A percentile compares a stretch with the other conserved stretches of the same genome.
Evolutionary conservation across 495 filamentous ascomycete species (phyloP).

Genomic region (Neohortaea acidophila): DNA sequence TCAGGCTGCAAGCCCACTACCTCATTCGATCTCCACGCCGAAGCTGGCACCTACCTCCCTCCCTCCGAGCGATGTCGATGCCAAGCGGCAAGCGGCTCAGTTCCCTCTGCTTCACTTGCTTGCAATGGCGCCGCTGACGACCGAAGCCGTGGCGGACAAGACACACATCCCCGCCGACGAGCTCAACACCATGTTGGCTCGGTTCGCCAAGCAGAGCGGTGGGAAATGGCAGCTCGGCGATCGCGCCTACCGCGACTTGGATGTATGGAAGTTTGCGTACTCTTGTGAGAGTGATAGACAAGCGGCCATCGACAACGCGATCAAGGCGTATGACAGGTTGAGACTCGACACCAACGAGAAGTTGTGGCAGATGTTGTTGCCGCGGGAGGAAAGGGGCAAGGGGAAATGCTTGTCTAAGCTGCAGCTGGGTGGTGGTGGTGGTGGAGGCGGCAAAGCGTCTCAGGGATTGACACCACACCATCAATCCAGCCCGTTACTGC

Average conservation of each 20-base stretch:
- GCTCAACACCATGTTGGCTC: slow-evolving; percentile 19
- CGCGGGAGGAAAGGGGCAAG: slow-evolving; percentile 59
- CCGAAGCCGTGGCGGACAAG: slow-evolving; percentile 10
- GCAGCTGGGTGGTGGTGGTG: slow-evolving; percentile 39
- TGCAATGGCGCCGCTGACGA: slow-evolving; percentile 19
- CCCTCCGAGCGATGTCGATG: slow-evolving; percentile 13
- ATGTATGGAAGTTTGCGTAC: slow-evolving; percentile 67
- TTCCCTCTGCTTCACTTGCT: slow-evolving; percentile 23
- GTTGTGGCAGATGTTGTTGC: slow-evolving; percentile 66
- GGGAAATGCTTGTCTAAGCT: slow-evolving; percentile 67
- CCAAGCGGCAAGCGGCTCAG: slow-evolving; percentile 19
- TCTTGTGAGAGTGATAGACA: slow-evolving; percentile 50
- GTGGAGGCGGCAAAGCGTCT: slow-evolving; percentile 25
- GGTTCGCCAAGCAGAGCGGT: slow-evolving; percentile 21
- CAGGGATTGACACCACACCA: slow-evolving; percentile 18
- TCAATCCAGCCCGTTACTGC: slow-evolving; percentile 38
- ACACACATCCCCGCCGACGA: slow-evolving; percentile 20
- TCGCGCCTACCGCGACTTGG: slow-evolving; percentile 63
- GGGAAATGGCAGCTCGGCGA: slow-evolving; percentile 32
- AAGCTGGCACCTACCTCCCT: slow-evolving; percentile 18
- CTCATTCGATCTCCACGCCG: too few species aligned
- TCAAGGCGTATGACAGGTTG: slow-evolving; percentile 64
- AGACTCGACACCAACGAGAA: slow-evolving; percentile 56
- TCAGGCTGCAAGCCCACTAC: slow-evolving; percentile 4
- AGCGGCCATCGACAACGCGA: slow-evolving; percentile 69